A percentile compares a stretch with the other conserved stretches of the same genome.
Evolutionary conservation across 2,329 filamentous ascomycete genomes (phyloP).

Genomic region (Talaromyces sp.): DNA sequence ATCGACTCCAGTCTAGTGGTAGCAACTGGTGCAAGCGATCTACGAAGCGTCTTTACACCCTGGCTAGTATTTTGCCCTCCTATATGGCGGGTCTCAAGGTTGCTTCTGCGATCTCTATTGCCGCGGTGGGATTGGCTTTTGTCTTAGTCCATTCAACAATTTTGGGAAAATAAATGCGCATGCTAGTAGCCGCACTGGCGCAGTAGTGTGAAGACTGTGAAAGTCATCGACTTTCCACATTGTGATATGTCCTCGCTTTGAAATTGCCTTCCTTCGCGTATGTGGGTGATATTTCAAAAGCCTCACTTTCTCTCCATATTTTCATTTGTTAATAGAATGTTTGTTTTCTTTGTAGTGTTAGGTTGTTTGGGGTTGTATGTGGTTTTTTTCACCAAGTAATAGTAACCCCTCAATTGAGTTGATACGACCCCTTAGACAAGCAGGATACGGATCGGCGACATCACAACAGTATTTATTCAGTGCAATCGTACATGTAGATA

Average conservation of each 20-base stretch:
- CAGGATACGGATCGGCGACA: not conserved
- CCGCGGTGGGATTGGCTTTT: not conserved
- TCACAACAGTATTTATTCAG: not conserved
- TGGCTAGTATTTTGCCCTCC: not conserved
- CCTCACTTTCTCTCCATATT: not conserved
- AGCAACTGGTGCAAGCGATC: not conserved
- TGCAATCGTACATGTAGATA: not conserved
- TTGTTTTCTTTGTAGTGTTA: not conserved
- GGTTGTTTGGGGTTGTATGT: too few species aligned
- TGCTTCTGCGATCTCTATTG: not conserved
- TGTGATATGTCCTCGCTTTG: not conserved
- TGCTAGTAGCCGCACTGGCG: not conserved
- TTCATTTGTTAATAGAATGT: not conserved
- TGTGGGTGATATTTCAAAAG: not conserved
- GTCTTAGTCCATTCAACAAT: slow-evolving; percentile 1
- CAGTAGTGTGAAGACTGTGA: slow-evolving; percentile 7
- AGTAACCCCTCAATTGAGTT: too few species aligned
- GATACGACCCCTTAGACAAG: too few species aligned
- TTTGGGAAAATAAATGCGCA: not conserved
- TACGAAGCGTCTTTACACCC: not conserved
- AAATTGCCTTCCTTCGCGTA: not conserved
- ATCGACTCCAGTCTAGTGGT: not conserved
- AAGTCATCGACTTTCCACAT: not conserved
- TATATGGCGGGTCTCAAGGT: slow-evolving; percentile 6
- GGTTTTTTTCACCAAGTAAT: too few species aligned